Evolutionary conservation across 1,139 yeast genomes (phyloP).

Genomic region (Zygosaccharomyces pseudobailii): DNA sequence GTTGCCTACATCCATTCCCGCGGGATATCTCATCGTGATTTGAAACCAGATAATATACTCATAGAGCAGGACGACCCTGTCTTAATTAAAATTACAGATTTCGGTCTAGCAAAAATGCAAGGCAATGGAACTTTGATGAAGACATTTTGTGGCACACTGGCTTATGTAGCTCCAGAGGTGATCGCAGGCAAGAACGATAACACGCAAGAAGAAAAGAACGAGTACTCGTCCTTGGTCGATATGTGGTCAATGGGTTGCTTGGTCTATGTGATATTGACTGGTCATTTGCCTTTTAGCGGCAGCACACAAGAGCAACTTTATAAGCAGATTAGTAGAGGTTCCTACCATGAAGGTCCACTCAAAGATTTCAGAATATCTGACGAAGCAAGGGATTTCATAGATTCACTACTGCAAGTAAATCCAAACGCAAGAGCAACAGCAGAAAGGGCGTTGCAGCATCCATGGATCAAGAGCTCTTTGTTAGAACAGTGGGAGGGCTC

Average conservation of each 20-base stretch:
- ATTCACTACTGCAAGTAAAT: slow-evolving; percentile 64
- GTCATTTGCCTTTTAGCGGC: slow-evolving; percentile 91
- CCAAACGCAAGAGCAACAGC: slow-evolving; percentile 71
- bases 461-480: slow-evolving; percentile 39
- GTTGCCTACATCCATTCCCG: slow-evolving; percentile 79
- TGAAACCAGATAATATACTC: slow-evolving; percentile 87
- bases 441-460: slow-evolving; percentile 62
- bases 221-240: slow-evolving; percentile 84
- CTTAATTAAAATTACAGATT: slow-evolving; percentile 83
- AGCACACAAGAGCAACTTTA: slow-evolving; percentile 83
- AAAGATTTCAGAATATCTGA: slow-evolving; percentile 59
- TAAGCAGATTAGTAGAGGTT: slow-evolving; percentile 68
- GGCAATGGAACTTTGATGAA: slow-evolving; percentile 75
- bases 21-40: slow-evolving; percentile 90
- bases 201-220: slow-evolving; percentile 33
- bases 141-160: slow-evolving; percentile 86
- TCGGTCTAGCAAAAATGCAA: slow-evolving; percentile 81
- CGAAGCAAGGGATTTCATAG: slow-evolving; percentile 65
- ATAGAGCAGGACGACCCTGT: slow-evolving; percentile 92
- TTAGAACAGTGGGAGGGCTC: slow-evolving; percentile 25
- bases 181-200: slow-evolving; percentile 57
- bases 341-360: slow-evolving; percentile 75
- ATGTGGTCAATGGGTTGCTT: slow-evolving; percentile 96
- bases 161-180: slow-evolving; percentile 93
- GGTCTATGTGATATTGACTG: slow-evolving; percentile 82